Conservation (phyloP, 78 protist species). For the Dictyostelium firmibasis region DNA sequence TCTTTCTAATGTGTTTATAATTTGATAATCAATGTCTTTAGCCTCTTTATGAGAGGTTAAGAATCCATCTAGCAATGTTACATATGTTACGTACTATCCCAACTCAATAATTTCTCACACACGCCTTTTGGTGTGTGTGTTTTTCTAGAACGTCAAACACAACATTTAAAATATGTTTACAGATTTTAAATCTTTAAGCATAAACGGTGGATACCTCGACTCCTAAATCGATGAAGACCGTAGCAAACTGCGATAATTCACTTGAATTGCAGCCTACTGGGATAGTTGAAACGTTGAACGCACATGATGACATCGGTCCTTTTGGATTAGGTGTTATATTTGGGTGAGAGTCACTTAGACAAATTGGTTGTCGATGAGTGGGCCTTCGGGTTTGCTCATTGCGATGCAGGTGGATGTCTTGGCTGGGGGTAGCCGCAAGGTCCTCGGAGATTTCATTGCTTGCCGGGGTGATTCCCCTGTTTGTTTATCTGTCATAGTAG, state of each 20-base stretch:
- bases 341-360: too few species aligned
- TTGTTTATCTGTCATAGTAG: too few species aligned
- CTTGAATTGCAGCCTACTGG: conserved; percentile 91
- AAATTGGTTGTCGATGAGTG: too few species aligned
- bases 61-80: not conserved
- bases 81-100: not conserved
- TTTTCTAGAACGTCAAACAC: not conserved
- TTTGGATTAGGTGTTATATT: conserved; percentile 8
- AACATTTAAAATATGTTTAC: not conserved
- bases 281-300: conserved; percentile 91
- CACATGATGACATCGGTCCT: conserved; percentile 83
- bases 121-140: too few species aligned
- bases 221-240: conserved; percentile 92
- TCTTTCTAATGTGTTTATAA: too few species aligned
- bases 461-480: too few species aligned
- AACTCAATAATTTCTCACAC: too few species aligned
- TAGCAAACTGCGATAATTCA: conserved; percentile 92
- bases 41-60: too few species aligned
- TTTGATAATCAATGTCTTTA: too few species aligned
- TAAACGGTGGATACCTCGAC: conserved; percentile 91
- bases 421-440: too few species aligned
- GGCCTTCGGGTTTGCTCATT: not conserved
- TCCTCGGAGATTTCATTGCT: too few species aligned
- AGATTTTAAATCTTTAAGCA: not conserved
- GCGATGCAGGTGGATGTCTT: too few species aligned